Percentiles rank a stretch among this genome's conserved stretches.
phyloP scores from a whole-genome alignment of 768 basidiomycete species.

The Boletus huronensis region DNA sequence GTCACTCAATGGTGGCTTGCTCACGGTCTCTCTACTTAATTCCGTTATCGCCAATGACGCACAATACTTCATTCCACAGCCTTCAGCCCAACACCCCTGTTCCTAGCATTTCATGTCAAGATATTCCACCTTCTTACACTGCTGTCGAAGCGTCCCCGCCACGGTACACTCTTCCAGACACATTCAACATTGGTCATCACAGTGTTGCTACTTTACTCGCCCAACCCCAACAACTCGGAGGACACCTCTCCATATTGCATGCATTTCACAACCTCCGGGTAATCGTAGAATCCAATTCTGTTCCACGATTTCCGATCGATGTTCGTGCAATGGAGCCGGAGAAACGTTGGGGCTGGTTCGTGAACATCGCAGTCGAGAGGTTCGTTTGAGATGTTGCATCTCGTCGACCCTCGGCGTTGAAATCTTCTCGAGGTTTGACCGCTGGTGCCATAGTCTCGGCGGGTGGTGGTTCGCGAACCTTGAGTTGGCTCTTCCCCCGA shows the following conservation, averaged over 20 bases:
- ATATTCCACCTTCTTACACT: not conserved
- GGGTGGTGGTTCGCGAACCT: not conserved
- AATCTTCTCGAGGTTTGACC: constrained; percentile 27
- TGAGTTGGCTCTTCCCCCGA: constrained; percentile 27
- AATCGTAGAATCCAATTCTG: constrained; percentile 18
- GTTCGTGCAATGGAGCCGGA: constrained; percentile 19
- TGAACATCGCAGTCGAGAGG: constrained; percentile 38
- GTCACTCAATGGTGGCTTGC: not conserved
- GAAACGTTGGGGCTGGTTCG: constrained; percentile 39
- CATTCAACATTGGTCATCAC: constrained; percentile 9
- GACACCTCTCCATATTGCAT: constrained; percentile 29
- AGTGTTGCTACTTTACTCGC: constrained; percentile 16
- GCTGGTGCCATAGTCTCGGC: constrained; percentile 28
- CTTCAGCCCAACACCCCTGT: not conserved
- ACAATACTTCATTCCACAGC: no score
- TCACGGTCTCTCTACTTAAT: not conserved
- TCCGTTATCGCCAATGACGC: not conserved
- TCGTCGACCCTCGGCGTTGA: not conserved
- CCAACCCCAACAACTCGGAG: constrained; percentile 25
- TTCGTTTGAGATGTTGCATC: not conserved
- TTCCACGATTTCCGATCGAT: constrained; percentile 8
- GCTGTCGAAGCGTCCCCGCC: not conserved
- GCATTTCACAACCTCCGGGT: constrained; percentile 26
- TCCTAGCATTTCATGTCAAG: constrained; percentile 1
- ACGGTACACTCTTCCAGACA: constrained; percentile 14